Evolutionary conservation across 75 land plant genomes (phyloP).

Genomic region (Azolla pinnata): DNA sequence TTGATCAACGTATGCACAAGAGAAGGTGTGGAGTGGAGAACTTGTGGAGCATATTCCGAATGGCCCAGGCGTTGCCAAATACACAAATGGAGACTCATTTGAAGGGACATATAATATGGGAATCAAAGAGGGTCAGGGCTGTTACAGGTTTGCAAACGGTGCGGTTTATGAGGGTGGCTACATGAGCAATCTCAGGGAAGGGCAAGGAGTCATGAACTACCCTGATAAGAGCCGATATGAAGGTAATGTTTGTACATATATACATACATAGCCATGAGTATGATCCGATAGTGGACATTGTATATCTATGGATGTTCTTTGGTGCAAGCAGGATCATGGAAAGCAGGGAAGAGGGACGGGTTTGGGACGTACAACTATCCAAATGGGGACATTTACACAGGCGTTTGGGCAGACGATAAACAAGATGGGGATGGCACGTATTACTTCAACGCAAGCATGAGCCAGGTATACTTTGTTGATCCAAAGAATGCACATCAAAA

Average conservation of each 20-base stretch:
- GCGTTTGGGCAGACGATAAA: slow-evolving; percentile 24
- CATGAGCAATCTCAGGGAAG: slow-evolving; percentile 15
- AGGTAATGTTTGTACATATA: too few relatives aligned
- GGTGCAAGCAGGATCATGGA: slow-evolving; percentile 30
- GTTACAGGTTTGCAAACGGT: slow-evolving; percentile 23
- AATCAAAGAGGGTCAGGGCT: slow-evolving; percentile 20
- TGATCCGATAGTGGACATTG: too few relatives aligned
- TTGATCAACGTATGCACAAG: too few relatives aligned
- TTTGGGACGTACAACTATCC: slow-evolving; percentile 24
- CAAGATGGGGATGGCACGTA: slow-evolving; percentile 33
- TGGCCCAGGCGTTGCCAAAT: slow-evolving; percentile 28
- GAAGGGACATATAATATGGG: slow-evolving; percentile 23
- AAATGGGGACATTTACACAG: slow-evolving; percentile 29
- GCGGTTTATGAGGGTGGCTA: slow-evolving; percentile 21
- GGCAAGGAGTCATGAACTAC: slow-evolving; percentile 28
- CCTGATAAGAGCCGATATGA: slow-evolving; percentile 28
- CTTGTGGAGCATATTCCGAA: slow-evolving; percentile 22
- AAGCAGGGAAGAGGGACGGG: slow-evolving; percentile 23
- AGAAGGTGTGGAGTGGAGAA: slow-evolving; percentile 22
- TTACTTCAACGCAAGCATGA: slow-evolving; percentile 33
- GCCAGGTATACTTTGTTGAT: slow-evolving; percentile 35
- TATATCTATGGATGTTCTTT: too few relatives aligned
- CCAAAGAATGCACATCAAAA: too few relatives aligned
- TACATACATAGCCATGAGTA: too few relatives aligned
- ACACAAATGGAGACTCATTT: slow-evolving; percentile 28